Evolutionary conservation across 139 green algal genomes (phyloP), one percentile per base, ranked within the genome.

Genomic region (Ettlia oleoabundans): DNA sequence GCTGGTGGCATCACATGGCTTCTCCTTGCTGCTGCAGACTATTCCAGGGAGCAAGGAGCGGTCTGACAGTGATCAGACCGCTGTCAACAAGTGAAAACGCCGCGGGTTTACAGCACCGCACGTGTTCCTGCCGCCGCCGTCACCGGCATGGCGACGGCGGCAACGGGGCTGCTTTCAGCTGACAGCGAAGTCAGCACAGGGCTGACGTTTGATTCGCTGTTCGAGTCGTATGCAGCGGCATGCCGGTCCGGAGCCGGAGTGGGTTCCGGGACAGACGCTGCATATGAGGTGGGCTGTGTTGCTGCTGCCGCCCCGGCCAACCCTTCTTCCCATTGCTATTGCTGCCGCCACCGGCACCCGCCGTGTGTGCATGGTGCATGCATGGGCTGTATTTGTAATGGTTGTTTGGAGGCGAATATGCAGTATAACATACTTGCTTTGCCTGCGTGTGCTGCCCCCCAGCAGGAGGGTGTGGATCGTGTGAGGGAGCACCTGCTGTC

Each of bases 401-500:
- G n/a, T n/a, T n/a, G n/a, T n/a, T n/a, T n/a, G n/a, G n/a, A n/a
- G n/a, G n/a, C n/a, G n/a, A n/a, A n/a, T n/a, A n/a, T n/a, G n/a
- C n/a, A n/a, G n/a, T n/a, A n/a, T 70, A 9, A 1, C 2, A 42
- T 70, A 32, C 32, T 7, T 24, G 28, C 32, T 8, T 47, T 43
- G n/a, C 21, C 64, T 26, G 15, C 32, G 7, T 22, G 33, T 51
- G 65, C 33, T 72, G 65, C 32, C 10, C 32, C 7, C 4, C 22
- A 52, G 62, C 55, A 68, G 63, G 81, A 81, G 47, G 81, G 68
- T 10, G 22, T 86, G 37, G 70, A 86, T 18, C 86, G 91, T 2
- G 87, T 95, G 55, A 82, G 61, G 38, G 89, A 95, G 82, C 86
- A 90, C 80, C 70, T 95, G 69, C 53, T 79, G 38, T 75, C 64